Conservation (phyloP, 768 basidiomycete species). For the Agrocybe pediades region DNA sequence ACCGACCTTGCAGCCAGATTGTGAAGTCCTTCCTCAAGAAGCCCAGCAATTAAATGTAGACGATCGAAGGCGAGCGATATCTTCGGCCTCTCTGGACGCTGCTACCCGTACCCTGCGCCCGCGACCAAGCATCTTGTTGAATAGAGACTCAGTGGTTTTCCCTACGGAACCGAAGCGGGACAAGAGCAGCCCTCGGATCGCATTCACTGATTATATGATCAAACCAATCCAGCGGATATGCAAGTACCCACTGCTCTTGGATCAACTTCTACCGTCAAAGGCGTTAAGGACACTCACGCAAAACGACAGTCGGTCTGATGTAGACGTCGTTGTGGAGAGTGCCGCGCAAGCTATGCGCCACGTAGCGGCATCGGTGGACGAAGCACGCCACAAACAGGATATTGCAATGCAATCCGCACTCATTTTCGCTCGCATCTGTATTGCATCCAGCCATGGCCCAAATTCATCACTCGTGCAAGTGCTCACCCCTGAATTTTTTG, state of each 20-base stretch:
- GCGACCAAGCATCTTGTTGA: conserved; percentile 30
- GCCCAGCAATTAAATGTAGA: conserved; percentile 15
- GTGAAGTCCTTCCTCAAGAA: conserved; percentile 15
- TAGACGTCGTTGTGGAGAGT: conserved; percentile 46
- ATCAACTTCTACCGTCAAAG: conserved; percentile 55
- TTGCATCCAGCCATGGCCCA: conserved; percentile 30
- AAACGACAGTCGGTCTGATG: conserved; percentile 29
- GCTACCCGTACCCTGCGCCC: conserved; percentile 39
- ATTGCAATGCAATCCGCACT: conserved; percentile 65
- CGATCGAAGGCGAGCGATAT: conserved; percentile 45
- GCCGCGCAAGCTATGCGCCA: conserved; percentile 73
- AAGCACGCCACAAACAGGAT: conserved; percentile 72
- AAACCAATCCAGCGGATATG: conserved; percentile 97
- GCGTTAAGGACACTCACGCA: conserved; percentile 24
- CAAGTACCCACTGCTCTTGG: conserved; percentile 90
- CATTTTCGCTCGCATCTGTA: conserved; percentile 65
- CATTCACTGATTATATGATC: conserved; percentile 88
- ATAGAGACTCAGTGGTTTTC: conserved; percentile 31
- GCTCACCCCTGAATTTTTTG: conserved; percentile 58
- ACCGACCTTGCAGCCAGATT: conserved; percentile 19
- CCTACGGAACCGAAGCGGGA: conserved; percentile 26
- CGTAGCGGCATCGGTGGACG: conserved; percentile 79
- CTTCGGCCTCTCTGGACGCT: conserved; percentile 53
- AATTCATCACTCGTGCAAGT: conserved; percentile 33
- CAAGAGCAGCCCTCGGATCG: conserved; percentile 43